phyloP scores from a whole-genome alignment of 345 rosid species.

The Syzygium grande region DNA sequence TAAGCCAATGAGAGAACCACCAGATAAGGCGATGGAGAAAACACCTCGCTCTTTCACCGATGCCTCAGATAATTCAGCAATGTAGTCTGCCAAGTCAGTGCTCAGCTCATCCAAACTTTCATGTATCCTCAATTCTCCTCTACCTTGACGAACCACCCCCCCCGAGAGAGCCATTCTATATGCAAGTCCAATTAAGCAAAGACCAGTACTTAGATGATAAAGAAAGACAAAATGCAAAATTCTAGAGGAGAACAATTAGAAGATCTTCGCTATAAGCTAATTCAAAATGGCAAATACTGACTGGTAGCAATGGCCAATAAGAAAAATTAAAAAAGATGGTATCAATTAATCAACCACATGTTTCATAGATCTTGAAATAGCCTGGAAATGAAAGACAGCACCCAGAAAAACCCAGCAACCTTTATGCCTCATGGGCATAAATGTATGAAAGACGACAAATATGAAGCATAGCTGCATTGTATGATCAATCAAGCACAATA shows the following conservation, averaged over 20 bases:
- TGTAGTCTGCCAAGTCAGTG: conserved; percentile 73
- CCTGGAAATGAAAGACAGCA: not conserved
- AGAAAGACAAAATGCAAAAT: not conserved
- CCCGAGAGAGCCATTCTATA: conserved; percentile 60
- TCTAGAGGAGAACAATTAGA: not conserved
- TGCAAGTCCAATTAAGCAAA: conserved; percentile 2
- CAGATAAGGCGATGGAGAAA: conserved; percentile 80
- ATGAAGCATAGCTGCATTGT: not conserved
- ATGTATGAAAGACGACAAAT: not conserved
- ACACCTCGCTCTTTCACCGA: conserved; percentile 74
- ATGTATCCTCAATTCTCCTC: conserved; percentile 69
- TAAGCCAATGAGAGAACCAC: conserved; percentile 74
- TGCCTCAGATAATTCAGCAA: conserved; percentile 78
- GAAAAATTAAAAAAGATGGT: not conserved
- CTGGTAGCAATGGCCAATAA: not conserved
- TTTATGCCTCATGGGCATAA: not conserved
- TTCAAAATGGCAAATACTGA: not conserved
- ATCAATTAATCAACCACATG: not conserved
- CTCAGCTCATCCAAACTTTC: conserved; percentile 66
- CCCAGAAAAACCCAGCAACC: not conserved
- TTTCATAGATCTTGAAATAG: not conserved
- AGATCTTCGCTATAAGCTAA: not conserved
- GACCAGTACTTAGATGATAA: conserved; percentile 3
- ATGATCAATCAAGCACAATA: not conserved
- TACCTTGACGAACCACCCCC: conserved; percentile 42